Conservation (phyloP, 1,139 yeast genomes). For the Nakaseomyces nivariensis region DNA sequence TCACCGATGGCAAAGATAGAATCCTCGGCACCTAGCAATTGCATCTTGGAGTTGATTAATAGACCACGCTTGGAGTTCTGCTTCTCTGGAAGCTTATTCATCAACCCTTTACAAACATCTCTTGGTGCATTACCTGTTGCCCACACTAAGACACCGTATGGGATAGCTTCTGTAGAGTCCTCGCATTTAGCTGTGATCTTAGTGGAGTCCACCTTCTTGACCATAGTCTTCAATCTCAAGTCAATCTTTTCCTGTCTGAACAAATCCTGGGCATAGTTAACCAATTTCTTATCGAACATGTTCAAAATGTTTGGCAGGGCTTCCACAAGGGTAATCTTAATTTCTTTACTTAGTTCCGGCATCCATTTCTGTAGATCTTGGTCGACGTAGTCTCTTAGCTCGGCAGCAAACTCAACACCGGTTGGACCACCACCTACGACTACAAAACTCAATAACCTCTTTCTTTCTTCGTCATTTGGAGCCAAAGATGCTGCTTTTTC, state of each 20-base stretch:
- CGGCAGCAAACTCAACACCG: constrained; percentile 95
- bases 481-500: constrained; percentile 77
- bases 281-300: constrained; percentile 75
- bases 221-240: constrained; percentile 75
- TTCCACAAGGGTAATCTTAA: constrained; percentile 77
- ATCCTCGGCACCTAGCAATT: constrained; percentile 75
- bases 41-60: constrained; percentile 70
- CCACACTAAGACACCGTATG: constrained; percentile 92
- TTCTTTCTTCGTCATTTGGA: constrained; percentile 64
- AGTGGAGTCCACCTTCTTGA: constrained; percentile 68
- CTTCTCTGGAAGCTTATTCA: constrained; percentile 45
- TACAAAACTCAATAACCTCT: constrained; percentile 69
- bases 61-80: constrained; percentile 84
- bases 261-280: constrained; percentile 75
- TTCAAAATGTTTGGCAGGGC: constrained; percentile 86
- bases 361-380: constrained; percentile 84
- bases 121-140: constrained; percentile 96
- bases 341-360: constrained; percentile 74
- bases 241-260: constrained; percentile 72
- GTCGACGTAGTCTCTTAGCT: constrained; percentile 85
- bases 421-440: constrained; percentile 97
- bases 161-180: constrained; percentile 47
- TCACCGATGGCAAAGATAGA: constrained; percentile 82
- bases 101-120: constrained; percentile 58
- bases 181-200: constrained; percentile 57